Base-by-base conservation (phyloP, 148 eudicot species). In the Nepenthes mirabilis region DNA sequence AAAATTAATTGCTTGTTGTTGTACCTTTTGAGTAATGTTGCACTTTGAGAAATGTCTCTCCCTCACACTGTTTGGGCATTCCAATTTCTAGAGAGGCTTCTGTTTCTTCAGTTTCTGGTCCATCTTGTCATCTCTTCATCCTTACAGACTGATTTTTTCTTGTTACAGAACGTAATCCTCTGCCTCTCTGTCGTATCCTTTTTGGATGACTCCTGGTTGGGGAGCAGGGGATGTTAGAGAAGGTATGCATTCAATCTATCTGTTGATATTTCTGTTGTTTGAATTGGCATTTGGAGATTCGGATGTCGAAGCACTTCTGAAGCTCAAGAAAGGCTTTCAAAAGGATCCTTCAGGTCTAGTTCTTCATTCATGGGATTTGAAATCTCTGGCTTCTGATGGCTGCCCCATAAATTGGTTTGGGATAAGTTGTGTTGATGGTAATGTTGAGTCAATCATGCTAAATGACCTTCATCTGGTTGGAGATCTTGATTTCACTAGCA, bases 331-430 rank as follows among this genome's bases (percentile, higher is more conserved):
- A 52, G 80, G 84, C 14, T 70, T 79, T 37, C 61, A 62, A 65
- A 70, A 43, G n/a, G 80, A 80, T 65, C 63, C 76, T 67, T 75
- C 65, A 1, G 72, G 72, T 34, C 11, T 75, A 59, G 62, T 79
- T 52, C 60, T 83, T 59, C 53, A n/a, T 67, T 75, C 88, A 58
- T 86, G 94, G 94, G 63, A 77, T 65, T 59, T 76, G 9, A 73
- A 75, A 10, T 77, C 88, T 14, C 54, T 86, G 52, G 74, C 69
- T 47, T 71, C 86, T 50, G 65, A 83, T 83, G 86, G 81, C 2
- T 86, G 94, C 66, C 89, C 94, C 11, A 59, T 55, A 11, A 58
- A 73, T 55, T 86, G 88, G 88, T 75, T 64, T 68, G 89, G 94
- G 45, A 60, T 86, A 36, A 67, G 34, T 68, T 86, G 94, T 55